Percentiles rank a stretch among this genome's conserved stretches.
phyloP scores from a whole-genome alignment of 371 early-diverging fungal species.

The Nematocida major region DNA sequence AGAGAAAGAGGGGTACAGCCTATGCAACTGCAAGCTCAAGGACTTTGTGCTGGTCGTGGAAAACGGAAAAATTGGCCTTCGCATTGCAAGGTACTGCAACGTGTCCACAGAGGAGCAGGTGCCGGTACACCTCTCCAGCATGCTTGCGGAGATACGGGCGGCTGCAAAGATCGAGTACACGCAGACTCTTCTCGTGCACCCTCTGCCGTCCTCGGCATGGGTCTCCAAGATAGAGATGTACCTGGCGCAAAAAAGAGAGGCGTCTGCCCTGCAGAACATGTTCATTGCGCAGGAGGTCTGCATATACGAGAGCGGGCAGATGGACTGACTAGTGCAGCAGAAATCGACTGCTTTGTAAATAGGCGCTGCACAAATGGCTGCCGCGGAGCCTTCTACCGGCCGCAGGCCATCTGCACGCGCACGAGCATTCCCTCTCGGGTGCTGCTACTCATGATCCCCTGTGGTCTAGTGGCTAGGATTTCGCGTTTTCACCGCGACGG shows the following conservation, averaged over 20 bases:
- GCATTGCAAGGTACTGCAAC: background rate
- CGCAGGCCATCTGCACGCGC: too few relatives aligned
- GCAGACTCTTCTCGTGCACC: background rate
- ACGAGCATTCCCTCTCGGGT: too few relatives aligned
- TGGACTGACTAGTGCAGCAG: background rate
- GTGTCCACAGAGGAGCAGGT: background rate
- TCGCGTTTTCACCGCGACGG: conserved; percentile 33
- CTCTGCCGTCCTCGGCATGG: background rate
- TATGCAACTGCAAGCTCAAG: background rate
- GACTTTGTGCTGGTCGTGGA: conserved; percentile 34
- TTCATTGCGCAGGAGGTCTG: conserved; percentile 41
- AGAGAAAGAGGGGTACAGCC: background rate
- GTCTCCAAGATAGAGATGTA: background rate
- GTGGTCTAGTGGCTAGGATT: conserved; percentile 30
- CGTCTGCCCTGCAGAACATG: background rate
- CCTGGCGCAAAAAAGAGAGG: conserved; percentile 9
- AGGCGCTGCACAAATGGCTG: too few relatives aligned
- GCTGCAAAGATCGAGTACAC: background rate
- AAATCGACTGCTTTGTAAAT: too few relatives aligned
- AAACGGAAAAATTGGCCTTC: conserved; percentile 1
- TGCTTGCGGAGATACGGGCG: background rate
- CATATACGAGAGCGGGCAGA: conserved; percentile 21
- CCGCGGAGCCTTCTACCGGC: too few relatives aligned
- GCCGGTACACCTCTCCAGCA: background rate
- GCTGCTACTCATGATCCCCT: too few relatives aligned